phyloP scores from a whole-genome alignment of 768 basidiomycete genomes.

The Lepiota venenata region DNA sequence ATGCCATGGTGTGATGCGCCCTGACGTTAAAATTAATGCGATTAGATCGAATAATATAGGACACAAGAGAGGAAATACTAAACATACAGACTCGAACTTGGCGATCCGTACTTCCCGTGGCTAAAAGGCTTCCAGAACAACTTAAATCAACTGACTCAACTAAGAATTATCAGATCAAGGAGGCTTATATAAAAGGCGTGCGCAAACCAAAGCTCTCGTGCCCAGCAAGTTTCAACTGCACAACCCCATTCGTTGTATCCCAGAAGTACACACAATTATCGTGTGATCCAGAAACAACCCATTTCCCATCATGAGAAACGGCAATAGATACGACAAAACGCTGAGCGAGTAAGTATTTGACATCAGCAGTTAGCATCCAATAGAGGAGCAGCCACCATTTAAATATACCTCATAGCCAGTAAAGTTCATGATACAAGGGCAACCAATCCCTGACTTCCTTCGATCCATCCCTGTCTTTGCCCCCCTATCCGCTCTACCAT shows the following conservation, averaged over 20 bases:
- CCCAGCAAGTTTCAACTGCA: constrained; percentile 73
- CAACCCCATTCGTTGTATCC: constrained; percentile 55
- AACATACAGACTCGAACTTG: constrained; percentile 30
- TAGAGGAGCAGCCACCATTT: constrained; percentile 22
- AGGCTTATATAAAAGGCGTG: neutral
- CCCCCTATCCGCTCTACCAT: constrained; percentile 11
- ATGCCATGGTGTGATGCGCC: constrained; percentile 9
- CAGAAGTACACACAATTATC: constrained; percentile 77
- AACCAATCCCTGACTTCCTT: constrained; percentile 48
- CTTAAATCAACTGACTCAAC: constrained; percentile 30
- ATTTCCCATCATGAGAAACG: constrained; percentile 74
- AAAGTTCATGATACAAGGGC: constrained; percentile 69
- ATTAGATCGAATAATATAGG: neutral
- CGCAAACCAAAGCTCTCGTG: constrained; percentile 21
- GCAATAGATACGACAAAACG: constrained; percentile 40
- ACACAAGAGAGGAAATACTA: neutral
- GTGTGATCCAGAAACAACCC: constrained; percentile 83
- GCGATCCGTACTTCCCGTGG: constrained; percentile 31
- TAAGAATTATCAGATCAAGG: neutral
- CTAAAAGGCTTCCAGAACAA: constrained; percentile 26
- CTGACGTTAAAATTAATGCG: neutral
- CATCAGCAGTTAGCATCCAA: constrained; percentile 35
- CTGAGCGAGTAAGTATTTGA: constrained; percentile 39
- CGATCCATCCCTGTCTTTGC: constrained; percentile 39
- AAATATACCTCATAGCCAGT: constrained; percentile 72